Evolutionary conservation across 371 early-diverging fungal genomes (phyloP).

Genomic region (Mortierella sp.): DNA sequence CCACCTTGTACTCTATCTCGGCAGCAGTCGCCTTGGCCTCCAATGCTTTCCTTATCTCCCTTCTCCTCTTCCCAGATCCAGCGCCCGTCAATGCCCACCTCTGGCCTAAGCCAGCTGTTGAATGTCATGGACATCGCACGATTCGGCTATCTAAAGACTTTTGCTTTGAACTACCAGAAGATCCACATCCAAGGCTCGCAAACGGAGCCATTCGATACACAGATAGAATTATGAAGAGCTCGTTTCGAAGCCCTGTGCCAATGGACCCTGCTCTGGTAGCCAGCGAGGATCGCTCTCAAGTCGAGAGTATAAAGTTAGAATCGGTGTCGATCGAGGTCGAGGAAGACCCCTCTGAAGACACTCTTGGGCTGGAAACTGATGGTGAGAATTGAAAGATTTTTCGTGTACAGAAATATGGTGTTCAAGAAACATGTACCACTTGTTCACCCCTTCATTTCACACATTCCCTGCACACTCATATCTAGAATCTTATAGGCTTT

Average conservation of each 20-base stretch:
- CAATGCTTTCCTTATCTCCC: conserved; percentile 52
- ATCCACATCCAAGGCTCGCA: conserved; percentile 19
- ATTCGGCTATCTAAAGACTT: conserved; percentile 22
- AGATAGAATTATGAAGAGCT: conserved; percentile 31
- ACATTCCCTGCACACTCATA: background rate
- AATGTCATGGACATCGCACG: conserved; percentile 37
- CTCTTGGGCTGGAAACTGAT: conserved; percentile 31
- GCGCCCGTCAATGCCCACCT: conserved; percentile 27
- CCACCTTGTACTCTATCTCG: conserved; percentile 37
- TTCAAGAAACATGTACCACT: background rate
- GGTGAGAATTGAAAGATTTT: conserved; percentile 15
- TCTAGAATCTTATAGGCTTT: conserved; percentile 35
- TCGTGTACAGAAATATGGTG: background rate
- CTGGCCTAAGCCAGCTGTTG: conserved; percentile 33
- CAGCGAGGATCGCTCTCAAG: conserved; percentile 26
- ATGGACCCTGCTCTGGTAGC: conserved; percentile 10
- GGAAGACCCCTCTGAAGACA: background rate
- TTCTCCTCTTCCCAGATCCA: conserved; percentile 38
- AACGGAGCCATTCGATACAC: conserved; percentile 20
- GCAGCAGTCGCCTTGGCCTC: conserved; percentile 49
- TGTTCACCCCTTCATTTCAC: background rate
- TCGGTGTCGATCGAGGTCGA: conserved; percentile 27
- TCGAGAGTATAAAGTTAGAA: background rate
- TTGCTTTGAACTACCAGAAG: conserved; percentile 26
- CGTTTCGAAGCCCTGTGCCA: conserved; percentile 36